phyloP scores from a whole-genome alignment of 805 yeast genomes.

The Saccharomyces mikatae region DNA sequence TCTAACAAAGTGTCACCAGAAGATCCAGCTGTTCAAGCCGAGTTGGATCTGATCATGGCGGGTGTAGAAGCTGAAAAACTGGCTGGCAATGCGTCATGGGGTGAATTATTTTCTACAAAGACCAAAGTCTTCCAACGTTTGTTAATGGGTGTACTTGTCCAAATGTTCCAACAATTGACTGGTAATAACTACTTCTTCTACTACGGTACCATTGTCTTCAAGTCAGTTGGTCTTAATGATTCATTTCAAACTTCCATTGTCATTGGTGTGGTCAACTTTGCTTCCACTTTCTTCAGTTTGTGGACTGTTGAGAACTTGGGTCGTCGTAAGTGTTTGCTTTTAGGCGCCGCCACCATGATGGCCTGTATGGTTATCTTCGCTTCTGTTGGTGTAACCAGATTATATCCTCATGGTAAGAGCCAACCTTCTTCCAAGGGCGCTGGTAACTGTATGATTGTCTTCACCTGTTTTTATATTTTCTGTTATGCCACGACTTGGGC shows the following conservation, averaged over 20 bases:
- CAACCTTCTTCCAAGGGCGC: conserved; percentile 29
- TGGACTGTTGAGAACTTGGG: conserved; percentile 45
- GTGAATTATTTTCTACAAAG: conserved; percentile 49
- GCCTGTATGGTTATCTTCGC: conserved; percentile 41
- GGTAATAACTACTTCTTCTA: conserved; percentile 59
- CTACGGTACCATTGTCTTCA: conserved; percentile 40
- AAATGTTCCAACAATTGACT: conserved; percentile 57
- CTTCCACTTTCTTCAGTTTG: conserved; percentile 42
- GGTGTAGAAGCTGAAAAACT: conserved; percentile 51
- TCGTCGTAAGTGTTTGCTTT: conserved; percentile 37
- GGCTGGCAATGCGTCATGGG: conserved; percentile 49
- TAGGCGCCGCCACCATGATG: conserved; percentile 41
- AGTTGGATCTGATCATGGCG: conserved; percentile 43
- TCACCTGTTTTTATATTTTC: conserved; percentile 46
- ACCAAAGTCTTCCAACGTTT: conserved; percentile 45
- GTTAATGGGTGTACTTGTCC: conserved; percentile 43
- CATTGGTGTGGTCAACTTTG: conserved; percentile 49
- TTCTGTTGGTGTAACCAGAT: conserved; percentile 45
- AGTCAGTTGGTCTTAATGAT: conserved; percentile 34
- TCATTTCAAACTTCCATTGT: conserved; percentile 49
- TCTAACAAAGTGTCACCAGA: conserved; percentile 46
- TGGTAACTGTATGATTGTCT: conserved; percentile 34
- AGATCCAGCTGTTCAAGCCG: conserved; percentile 45
- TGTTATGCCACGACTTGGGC: conserved; percentile 69
- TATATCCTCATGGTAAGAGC: conserved; percentile 34